Evolutionary conservation across 2,329 filamentous ascomycete species (phyloP).

Genomic region (Fusarium sp.): DNA sequence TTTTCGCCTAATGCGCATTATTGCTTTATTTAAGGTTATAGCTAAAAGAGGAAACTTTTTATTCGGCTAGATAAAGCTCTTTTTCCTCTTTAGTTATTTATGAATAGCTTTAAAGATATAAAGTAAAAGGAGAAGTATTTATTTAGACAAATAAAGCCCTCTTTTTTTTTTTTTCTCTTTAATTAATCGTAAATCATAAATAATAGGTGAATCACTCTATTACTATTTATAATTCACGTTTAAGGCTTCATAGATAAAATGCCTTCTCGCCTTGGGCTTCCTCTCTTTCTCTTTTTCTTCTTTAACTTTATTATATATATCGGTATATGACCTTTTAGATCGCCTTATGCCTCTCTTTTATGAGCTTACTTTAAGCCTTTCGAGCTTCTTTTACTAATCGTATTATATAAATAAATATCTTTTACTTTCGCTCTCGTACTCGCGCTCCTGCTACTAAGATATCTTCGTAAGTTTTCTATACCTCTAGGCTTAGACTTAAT

Average conservation of each 20-base stretch:
- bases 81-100: no score
- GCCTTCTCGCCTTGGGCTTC: background rate
- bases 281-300: background rate
- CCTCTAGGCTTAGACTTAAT: no score
- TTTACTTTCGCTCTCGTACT: no score
- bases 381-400: no score
- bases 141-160: background rate
- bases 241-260: background rate
- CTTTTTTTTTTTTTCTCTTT: background rate
- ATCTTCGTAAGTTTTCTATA: no score
- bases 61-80: no score
- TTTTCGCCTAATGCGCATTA: no score
- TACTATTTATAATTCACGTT: background rate
- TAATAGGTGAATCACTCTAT: background rate
- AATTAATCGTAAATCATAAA: background rate
- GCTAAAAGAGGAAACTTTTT: no score
- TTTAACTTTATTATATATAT: background rate
- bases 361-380: background rate
- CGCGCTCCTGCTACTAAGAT: rapidly evolving
- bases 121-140: no score
- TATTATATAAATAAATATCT: no score
- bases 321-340: background rate
- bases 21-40: no score
- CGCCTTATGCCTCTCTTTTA: background rate
- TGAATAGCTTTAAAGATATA: no score